These are phyloP conservation scores for Hypoxylon sp. DNA, from an alignment of 2,329 filamentous ascomycete genomes.

Conservation along the genomic window DNA sequence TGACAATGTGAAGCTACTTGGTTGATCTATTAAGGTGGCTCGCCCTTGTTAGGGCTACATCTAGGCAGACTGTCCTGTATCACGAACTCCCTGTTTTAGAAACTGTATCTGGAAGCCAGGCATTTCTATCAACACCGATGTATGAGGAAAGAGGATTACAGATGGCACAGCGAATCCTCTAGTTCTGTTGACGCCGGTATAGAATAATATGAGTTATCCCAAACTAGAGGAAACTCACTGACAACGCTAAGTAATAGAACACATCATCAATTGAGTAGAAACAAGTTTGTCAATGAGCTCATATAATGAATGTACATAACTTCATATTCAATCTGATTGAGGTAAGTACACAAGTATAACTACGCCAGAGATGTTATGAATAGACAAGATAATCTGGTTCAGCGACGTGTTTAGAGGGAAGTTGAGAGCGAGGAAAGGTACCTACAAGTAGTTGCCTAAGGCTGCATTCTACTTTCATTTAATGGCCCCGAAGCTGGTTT, in stretches of 20 bases:
- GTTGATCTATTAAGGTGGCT: neutral
- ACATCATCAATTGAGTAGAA: neutral
- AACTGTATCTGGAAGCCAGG: neutral
- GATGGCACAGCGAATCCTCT: neutral
- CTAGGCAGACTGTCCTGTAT: neutral
- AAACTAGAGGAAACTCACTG: neutral
- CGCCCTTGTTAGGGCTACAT: neutral
- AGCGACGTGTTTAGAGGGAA: neutral
- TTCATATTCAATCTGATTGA: neutral
- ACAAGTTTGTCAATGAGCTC: neutral
- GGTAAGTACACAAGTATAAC: neutral
- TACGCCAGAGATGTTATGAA: neutral
- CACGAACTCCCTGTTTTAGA: neutral
- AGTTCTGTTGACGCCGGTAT: neutral
- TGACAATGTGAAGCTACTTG: neutral
- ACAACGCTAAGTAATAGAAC: neutral
- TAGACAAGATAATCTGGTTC: neutral
- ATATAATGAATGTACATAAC: neutral
- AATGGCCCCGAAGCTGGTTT: neutral
- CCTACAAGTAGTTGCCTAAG: neutral
- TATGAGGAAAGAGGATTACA: neutral
- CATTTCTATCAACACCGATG: neutral
- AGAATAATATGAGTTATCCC: neutral
- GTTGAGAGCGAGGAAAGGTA: neutral
- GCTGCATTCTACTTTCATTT: neutral